Evolutionary conservation across 2,329 filamentous ascomycete species (phyloP).

Genomic region (Penicillium sp.): DNA sequence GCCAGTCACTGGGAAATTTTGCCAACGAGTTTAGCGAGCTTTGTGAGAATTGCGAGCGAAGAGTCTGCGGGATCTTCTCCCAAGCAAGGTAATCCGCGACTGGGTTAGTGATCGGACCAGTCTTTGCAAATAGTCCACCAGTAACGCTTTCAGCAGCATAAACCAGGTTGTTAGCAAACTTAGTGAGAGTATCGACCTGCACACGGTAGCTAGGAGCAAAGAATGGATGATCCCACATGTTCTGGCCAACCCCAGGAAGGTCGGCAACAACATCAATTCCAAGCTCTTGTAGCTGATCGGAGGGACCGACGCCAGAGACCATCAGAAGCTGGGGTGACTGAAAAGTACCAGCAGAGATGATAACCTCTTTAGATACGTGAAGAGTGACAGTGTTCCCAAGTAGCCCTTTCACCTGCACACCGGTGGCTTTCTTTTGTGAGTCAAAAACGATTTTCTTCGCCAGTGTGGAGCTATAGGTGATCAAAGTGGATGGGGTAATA

Average conservation of each 20-base stretch:
- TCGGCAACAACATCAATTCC: slow-evolving; percentile 28
- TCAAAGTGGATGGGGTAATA: slow-evolving; percentile 33
- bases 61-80: slow-evolving; percentile 32
- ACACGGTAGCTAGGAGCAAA: slow-evolving; percentile 30
- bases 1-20: slow-evolving; percentile 36
- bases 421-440: slow-evolving; percentile 40
- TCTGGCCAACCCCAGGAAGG: slow-evolving; percentile 37
- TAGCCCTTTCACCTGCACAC: slow-evolving; percentile 35
- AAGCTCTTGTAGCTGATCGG: slow-evolving; percentile 22
- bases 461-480: slow-evolving; percentile 42
- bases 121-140: slow-evolving; percentile 10
- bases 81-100: slow-evolving; percentile 28
- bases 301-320: slow-evolving; percentile 51
- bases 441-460: slow-evolving; percentile 48
- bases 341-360: slow-evolving; percentile 52
- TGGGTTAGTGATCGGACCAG: slow-evolving; percentile 26
- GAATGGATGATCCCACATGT: slow-evolving; percentile 37
- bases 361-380: slow-evolving; percentile 50
- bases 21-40: slow-evolving; percentile 17
- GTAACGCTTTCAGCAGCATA: slow-evolving; percentile 15
- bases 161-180: slow-evolving; percentile 12
- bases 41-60: slow-evolving; percentile 21
- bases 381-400: slow-evolving; percentile 33
- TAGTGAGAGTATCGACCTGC: slow-evolving; percentile 24
- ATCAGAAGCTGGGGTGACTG: slow-evolving; percentile 55